phyloP scores from a whole-genome alignment of 139 green algal genomes.

The Asterochloris sp. region DNA sequence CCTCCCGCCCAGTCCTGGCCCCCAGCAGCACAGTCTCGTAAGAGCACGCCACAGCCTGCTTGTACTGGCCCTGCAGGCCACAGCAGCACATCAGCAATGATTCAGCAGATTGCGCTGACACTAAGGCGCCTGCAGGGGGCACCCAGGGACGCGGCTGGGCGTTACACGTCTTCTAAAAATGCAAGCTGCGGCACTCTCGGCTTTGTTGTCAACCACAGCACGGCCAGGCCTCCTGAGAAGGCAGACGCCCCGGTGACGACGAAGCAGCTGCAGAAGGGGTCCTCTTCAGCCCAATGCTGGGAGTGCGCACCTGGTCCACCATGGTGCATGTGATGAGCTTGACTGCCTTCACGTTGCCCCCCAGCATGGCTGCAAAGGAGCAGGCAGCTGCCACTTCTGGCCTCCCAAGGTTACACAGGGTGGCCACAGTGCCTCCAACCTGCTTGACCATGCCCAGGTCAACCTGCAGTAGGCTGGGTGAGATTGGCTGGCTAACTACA shows the following conservation, averaged over 20 bases:
- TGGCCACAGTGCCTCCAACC: background rate
- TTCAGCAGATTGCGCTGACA: too few relatives aligned
- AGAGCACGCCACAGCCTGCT: background rate
- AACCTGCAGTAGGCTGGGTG: background rate
- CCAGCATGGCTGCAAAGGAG: conserved; percentile 16
- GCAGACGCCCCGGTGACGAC: too few relatives aligned
- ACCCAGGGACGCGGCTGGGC: too few relatives aligned
- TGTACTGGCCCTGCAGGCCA: conserved; percentile 3
- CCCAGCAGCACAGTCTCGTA: conserved; percentile 12
- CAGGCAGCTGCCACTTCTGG: conserved; percentile 13
- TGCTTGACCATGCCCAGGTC: conserved; percentile 1
- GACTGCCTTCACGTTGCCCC: conserved; percentile 4
- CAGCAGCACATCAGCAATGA: too few relatives aligned
- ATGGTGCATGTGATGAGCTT: conserved; percentile 11
- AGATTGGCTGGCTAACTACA: too few relatives aligned
- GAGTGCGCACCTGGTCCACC: conserved; percentile 1
- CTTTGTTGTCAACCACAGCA: too few relatives aligned
- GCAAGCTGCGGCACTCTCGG: too few relatives aligned
- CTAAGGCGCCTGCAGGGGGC: too few relatives aligned
- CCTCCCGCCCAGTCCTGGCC: background rate
- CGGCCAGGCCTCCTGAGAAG: too few relatives aligned
- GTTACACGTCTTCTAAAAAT: too few relatives aligned
- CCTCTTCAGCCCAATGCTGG: too few relatives aligned
- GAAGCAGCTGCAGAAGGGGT: too few relatives aligned
- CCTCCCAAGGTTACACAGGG: background rate